Base-by-base conservation (phyloP, 345 rosid species). In the Citrus inodora region DNA sequence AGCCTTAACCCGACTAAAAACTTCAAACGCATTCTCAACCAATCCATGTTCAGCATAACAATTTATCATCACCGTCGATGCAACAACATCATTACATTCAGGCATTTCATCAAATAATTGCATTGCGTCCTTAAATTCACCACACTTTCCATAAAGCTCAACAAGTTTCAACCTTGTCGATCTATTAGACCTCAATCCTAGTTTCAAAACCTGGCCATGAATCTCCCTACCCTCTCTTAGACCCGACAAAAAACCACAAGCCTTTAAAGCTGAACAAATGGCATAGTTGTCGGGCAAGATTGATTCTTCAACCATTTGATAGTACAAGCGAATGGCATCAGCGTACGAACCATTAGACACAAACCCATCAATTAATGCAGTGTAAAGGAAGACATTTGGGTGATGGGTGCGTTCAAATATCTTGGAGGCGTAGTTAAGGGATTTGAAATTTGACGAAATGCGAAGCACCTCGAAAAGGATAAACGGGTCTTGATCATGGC, bases 391-490 rank as follows among this genome's bases (percentile, higher is more conserved):
- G 0, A 90, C 88, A 37, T 90, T 90, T 38, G 89, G 95, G 53
- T 77, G 75, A 8, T 70, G 76, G 33, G 78, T 84, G 80, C 65
- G 71, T 3, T 80, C 78, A 71, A 92, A 92, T 75, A 87, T 82
- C 67, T 77, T 88, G 73, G 70, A 71, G 40, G 91, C 93, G 67
- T 90, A 88, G 65, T 82, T 73, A 22, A 87, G 27, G 58, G 90
- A 87, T 48, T 74, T 79, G 69, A 89, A 78, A 66, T 42, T 74
- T 35, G 88, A 87, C 75, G 83, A 85, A 30, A 88, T 74, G 24
- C 91, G 87, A 79, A 92, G 85, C n/a, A 90, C 87, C 81, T 90
- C 87, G 67, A 92, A 90, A 77, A 87, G 80, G 38, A 90, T 73
- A 75, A 88, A 87, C 35, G 90, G 90, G 61, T 92, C 86, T 42